Percentiles rank a stretch among this genome's conserved stretches.
phyloP scores from a whole-genome alignment of 2,329 filamentous ascomycete genomes.

The Hypoxylon sp. region DNA sequence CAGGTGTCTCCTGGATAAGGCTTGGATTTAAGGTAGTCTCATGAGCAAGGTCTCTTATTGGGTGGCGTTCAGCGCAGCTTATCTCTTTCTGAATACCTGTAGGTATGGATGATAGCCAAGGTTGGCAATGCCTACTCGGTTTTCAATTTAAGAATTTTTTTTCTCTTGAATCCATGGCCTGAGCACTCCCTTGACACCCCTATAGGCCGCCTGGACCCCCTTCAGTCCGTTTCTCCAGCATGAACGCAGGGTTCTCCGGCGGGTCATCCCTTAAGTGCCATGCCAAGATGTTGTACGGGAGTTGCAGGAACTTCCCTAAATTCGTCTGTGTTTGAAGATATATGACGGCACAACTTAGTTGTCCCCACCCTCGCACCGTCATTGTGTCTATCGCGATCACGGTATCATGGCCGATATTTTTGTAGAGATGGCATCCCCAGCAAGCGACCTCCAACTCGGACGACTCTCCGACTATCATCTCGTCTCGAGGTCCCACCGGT shows the following conservation, averaged over 20 bases:
- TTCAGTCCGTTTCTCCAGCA: constrained; percentile 51
- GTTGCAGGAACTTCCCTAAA: constrained; percentile 27
- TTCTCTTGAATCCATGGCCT: constrained; percentile 13
- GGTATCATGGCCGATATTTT: background rate
- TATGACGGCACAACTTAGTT: background rate
- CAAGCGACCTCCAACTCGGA: background rate
- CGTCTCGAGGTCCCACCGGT: too few species aligned
- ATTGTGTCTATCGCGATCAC: background rate
- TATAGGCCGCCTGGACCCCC: constrained; percentile 59
- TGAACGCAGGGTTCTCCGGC: constrained; percentile 56
- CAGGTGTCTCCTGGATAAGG: constrained; percentile 6
- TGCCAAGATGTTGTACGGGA: constrained; percentile 59
- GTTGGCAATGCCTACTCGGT: constrained; percentile 11
- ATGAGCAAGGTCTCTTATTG: constrained; percentile 14
- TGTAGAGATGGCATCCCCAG: background rate
- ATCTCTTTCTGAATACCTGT: constrained; percentile 15
- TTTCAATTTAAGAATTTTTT: background rate
- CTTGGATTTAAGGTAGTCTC: constrained; percentile 21
- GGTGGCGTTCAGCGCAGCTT: constrained; percentile 19
- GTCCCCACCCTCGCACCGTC: background rate
- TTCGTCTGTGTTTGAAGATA: background rate
- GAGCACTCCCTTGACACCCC: constrained; percentile 50
- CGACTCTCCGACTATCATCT: too few species aligned
- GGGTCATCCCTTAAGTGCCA: constrained; percentile 60
- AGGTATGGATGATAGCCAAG: constrained; percentile 11